Evolutionary conservation across 345 rosid species (phyloP), one percentile per base, ranked within the genome.

Genomic region (Angophora floribunda): DNA sequence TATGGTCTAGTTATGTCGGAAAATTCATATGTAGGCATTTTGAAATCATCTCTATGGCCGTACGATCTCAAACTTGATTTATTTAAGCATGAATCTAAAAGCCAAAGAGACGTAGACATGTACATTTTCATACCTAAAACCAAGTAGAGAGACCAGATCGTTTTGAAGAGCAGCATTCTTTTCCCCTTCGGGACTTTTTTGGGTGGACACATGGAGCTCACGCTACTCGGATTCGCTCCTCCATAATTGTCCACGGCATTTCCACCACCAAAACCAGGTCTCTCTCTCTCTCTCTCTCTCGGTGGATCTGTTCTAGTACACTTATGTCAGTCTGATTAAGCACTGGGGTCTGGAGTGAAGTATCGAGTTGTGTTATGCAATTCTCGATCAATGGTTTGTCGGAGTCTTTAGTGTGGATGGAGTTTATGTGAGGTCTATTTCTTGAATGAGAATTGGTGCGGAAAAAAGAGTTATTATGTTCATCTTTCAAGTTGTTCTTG

Each of bases 141-240:
- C n/a, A 22, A 22, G 13, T 57, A 57, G 63, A 22, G 63, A 57
- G 63, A n/a, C 21, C 4, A 5, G 41, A 7, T 47, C 13, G 28
- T 30, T 88, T 70, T 47, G 24, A 90, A 89, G 86, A 89, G 90
- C 24, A 79, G 92, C 85, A 52, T 90, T 50, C 88, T 22, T 88
- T 90, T 88, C 91, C 93, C 47, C 85, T 86, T 85, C 44, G 51
- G 21, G 88, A 19, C 45, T 86, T 30, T 52, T 21, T 30, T 8
- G 44, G 50, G 16, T 49, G 61, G 51, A 79, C 51, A 16, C 55
- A 52, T 52, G 55, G 21, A 52, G 55, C 55, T 52, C 55, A 52
- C 1, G 24, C 55, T 4, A 7, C 57, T 53, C 1, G 24, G 4
- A 36, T 36, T 36, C 41, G 41, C 41, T 36, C 41, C 41, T 36